These are phyloP conservation scores for Neostapfia colusana DNA, from an alignment of 176 grass and related monocot genomes.

Conservation along the genomic window DNA sequence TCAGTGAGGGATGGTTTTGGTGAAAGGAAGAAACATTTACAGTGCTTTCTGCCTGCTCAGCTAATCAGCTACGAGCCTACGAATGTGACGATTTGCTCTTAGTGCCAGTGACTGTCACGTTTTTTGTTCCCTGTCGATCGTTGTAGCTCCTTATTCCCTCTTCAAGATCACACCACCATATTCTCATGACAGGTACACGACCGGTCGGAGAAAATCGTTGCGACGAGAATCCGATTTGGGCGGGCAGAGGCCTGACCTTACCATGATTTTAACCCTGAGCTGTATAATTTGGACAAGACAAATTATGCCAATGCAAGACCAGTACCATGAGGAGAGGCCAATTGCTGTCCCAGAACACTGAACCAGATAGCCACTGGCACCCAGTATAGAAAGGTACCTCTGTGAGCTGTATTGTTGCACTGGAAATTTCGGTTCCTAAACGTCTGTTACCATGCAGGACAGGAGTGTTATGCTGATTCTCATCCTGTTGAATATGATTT, in stretches of 20 bases:
- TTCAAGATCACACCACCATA: not conserved
- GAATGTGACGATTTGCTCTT: not conserved
- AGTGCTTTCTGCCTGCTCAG: not conserved
- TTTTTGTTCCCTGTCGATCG: not conserved
- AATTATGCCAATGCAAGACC: not conserved
- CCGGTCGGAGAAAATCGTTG: not conserved
- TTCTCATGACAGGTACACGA: conserved; percentile 27
- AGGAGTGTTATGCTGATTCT: not conserved
- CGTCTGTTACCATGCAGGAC: not conserved
- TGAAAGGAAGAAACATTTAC: not conserved
- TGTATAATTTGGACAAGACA: not conserved
- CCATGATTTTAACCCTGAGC: not conserved
- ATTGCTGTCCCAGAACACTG: conserved; percentile 13
- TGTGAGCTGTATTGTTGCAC: not conserved
- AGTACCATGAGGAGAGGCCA: not conserved
- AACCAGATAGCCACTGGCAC: not conserved
- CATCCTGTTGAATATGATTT: not conserved
- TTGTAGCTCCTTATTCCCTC: conserved; percentile 17
- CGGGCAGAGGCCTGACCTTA: conserved; percentile 20
- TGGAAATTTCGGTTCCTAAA: not conserved
- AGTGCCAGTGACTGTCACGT: not conserved
- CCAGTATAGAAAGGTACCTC: conserved; percentile 1
- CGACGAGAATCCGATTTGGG: not conserved
- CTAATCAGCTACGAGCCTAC: not conserved
- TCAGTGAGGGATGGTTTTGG: not conserved